phyloP scores from a whole-genome alignment of 306 rosid genomes.

The Rosa persica region DNA sequence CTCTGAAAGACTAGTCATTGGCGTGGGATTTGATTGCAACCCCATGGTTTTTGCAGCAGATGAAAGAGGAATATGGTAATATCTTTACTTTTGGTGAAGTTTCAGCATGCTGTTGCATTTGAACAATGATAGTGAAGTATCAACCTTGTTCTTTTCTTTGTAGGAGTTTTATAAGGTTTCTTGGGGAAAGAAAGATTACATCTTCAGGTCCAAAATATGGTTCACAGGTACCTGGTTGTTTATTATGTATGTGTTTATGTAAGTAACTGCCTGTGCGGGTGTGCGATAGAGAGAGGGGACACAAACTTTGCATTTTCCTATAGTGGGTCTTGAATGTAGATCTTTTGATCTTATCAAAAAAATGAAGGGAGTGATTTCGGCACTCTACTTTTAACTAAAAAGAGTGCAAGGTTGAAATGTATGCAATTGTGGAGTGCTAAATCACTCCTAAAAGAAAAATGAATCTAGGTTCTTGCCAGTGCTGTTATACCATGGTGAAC shows the following conservation, averaged over 20 bases:
- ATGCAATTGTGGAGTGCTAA: neutral
- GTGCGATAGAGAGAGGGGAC: neutral
- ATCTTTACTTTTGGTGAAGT: neutral
- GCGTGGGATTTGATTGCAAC: conserved; percentile 87
- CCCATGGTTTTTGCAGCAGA: conserved; percentile 91
- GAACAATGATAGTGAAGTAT: conserved; percentile 20
- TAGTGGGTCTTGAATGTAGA: neutral
- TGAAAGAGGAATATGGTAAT: conserved; percentile 80
- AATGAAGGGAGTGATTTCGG: neutral
- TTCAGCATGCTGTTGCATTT: conserved; percentile 23
- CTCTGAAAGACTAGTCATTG: conserved; percentile 81
- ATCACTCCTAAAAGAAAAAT: neutral
- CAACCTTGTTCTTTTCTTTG: conserved; percentile 19
- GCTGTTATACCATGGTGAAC: neutral
- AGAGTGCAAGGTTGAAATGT: neutral
- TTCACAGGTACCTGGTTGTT: conserved; percentile 56
- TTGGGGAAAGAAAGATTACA: conserved; percentile 65
- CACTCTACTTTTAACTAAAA: neutral
- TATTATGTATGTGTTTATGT: neutral
- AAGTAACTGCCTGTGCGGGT: neutral
- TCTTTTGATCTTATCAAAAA: neutral
- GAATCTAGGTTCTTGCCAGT: neutral
- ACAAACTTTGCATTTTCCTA: neutral
- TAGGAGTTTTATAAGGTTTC: conserved; percentile 84
- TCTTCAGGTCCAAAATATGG: conserved; percentile 74